These are phyloP conservation scores for Botryotinia narcissicola DNA, from an alignment of 2,329 filamentous ascomycete species.

Conservation along the genomic window DNA sequence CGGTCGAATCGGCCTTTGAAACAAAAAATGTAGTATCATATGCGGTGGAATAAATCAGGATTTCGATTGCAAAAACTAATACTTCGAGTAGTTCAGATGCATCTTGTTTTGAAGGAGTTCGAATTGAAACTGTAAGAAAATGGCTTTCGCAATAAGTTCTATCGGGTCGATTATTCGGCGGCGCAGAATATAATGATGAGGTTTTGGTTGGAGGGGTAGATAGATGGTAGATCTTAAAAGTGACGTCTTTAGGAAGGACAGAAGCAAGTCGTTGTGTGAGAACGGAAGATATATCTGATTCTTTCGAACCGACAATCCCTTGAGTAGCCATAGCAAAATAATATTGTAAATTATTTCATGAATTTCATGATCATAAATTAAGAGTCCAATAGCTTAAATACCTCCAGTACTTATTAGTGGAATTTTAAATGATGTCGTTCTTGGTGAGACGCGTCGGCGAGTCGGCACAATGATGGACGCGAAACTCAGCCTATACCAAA, in stretches of 20 bases:
- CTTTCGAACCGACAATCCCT: slow-evolving; percentile 26
- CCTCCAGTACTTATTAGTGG: neutral
- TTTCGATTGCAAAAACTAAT: slow-evolving; percentile 79
- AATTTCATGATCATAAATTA: slow-evolving; percentile 24
- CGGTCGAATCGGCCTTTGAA: slow-evolving; percentile 95
- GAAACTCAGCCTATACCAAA: slow-evolving; percentile 5
- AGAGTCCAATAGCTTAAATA: neutral
- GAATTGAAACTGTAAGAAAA: slow-evolving; percentile 61
- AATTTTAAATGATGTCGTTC: neutral
- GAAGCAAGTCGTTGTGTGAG: slow-evolving; percentile 35
- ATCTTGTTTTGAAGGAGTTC: slow-evolving; percentile 27
- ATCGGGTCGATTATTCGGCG: slow-evolving; percentile 68
- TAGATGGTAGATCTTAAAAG: slow-evolving; percentile 77
- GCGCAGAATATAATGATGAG: slow-evolving; percentile 74
- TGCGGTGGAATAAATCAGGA: slow-evolving; percentile 81
- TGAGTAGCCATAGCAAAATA: slow-evolving; percentile 36
- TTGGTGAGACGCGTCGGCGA: slow-evolving; percentile 25
- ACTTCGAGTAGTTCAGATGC: slow-evolving; percentile 43
- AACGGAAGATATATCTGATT: slow-evolving; percentile 30
- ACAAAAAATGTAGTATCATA: slow-evolving; percentile 86
- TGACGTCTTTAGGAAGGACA: slow-evolving; percentile 51
- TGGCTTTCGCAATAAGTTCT: slow-evolving; percentile 86
- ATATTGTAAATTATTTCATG: slow-evolving; percentile 7
- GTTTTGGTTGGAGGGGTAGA: slow-evolving; percentile 78
- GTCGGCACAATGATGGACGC: slow-evolving; percentile 20